Evolutionary conservation across 2,329 filamentous ascomycete genomes (phyloP), one percentile per base, ranked within the genome.

Genomic region (Coniochaeta ligniaria): DNA sequence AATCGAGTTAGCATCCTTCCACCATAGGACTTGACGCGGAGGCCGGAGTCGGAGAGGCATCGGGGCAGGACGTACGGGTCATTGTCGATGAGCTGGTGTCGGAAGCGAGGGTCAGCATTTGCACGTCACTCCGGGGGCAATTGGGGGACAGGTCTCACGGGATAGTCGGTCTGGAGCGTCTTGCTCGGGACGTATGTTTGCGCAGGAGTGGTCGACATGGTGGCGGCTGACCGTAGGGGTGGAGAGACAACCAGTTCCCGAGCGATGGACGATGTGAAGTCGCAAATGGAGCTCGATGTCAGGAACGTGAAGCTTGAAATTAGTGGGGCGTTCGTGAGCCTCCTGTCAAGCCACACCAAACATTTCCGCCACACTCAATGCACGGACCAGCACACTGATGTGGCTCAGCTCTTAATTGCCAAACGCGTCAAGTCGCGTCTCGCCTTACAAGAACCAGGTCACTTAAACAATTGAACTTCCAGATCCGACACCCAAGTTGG

Each of bases 11-110:
- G 69, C 59, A 43, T 24, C 4, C 5, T 22, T 11, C 6, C n/a
- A 5, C 3, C 61, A 22, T 14, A 50, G 6, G 38, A 11, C 8
- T 36, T 14, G 35, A 36, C 12, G 35, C 7, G 20, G 26, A 43
- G 14, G 36, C 26, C 43, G 57, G 36, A 62, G 60, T 28, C 59
- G 36, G 59, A 61, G 61, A 56, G 59, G 60, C 61, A 6, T 55
- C 4, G 54, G 33, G 59, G 31, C 58, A 36, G 50, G 64, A 76
- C 88, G 74, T 93, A 97, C 93, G 95, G 95, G 78, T 99, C 95
- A 80, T 91, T 96, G 82, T 99, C 95, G 78, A 99, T 98, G 80
- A 98, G 90, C 95, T 99, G 78, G 67, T 67, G 71, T 71, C 50
- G 60, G 64, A 61, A 62, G 55, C 60, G 14, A 41, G 26, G n/a